Base-by-base conservation (phyloP, 2,329 filamentous ascomycete species). In the Botryotinia calthae region DNA sequence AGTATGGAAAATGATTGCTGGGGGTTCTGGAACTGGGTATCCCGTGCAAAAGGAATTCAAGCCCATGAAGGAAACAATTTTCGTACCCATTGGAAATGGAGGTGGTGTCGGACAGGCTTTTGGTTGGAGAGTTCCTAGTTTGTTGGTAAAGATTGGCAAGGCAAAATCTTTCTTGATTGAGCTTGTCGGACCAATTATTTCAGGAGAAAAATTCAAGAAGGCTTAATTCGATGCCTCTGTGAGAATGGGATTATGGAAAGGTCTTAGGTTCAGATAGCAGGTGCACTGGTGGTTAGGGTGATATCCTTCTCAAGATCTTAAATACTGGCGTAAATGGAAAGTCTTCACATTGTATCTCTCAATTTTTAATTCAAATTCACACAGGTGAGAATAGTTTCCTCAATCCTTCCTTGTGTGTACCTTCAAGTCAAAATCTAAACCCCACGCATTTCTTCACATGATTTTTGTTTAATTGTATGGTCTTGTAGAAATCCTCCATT, bases 61-160 rank as follows among this genome's bases (percentile, higher is more conserved):
- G 75, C 78, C 77, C 28, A 72, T 76, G 9, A 78, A 76, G 65
- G 80, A 82, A 73, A 80, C 81, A 44, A 80, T 82, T 62, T 73
- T 84, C 18, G 81, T 84, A 14, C 82, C 83, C 0, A 79, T 83
- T 25, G 83, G 83, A 10, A 78, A 78, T 51, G 77, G 76, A 34
- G 79, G 80, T 42, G 83, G 83, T 28, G 82, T 84, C 16, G 83
- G 82, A 16, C 76, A 79, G 22, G 73, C 80, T 0, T 79, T 81
- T 64, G 83, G 82, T 4, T 83, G 77, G 77, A 78, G 78, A 70
- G 7, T 83, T 31, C 83, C 83, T 25, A 81, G 79, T 72, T 79
- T 81, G 20, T 46, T 82, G 61, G 81, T 84, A 25, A 81, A 80
- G 77, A 72, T 81, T 76, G 76, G 81, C 20, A 84, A 84, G 75